Percentiles rank a stretch among this genome's conserved stretches.
phyloP scores from a whole-genome alignment of 176 grass and related monocot species.

The Eragrostis nindensis region DNA sequence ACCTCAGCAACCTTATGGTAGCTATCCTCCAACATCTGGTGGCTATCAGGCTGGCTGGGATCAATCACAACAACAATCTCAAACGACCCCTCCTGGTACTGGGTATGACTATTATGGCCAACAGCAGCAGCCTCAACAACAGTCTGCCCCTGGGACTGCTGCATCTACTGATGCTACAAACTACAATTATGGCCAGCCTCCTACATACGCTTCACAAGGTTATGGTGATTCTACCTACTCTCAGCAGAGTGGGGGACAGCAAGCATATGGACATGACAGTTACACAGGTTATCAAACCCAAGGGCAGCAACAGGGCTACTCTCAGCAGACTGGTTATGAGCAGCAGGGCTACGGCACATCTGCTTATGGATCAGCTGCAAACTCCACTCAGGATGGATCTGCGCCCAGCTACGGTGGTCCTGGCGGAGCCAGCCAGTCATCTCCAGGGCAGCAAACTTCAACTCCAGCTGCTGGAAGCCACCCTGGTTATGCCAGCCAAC shows the following conservation, averaged over 20 bases:
- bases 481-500: conserved; percentile 62
- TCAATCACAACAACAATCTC: conserved; percentile 73
- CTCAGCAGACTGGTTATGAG: conserved; percentile 72
- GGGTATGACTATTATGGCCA: conserved; percentile 97
- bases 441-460: conserved; percentile 68
- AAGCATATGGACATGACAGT: conserved; percentile 54
- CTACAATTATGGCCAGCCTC: conserved; percentile 78
- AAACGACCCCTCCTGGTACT: conserved; percentile 61
- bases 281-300: conserved; percentile 61
- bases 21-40: conserved; percentile 69
- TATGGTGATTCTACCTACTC: conserved; percentile 66
- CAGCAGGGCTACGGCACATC: conserved; percentile 52
- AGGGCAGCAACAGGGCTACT: conserved; percentile 67
- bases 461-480: conserved; percentile 47
- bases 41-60: conserved; percentile 89
- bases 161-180: conserved; percentile 58
- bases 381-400: conserved; percentile 59
- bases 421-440: conserved; percentile 59
- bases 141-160: conserved; percentile 57
- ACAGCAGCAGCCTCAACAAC: conserved; percentile 73
- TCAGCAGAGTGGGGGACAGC: conserved; percentile 53
- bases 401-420: conserved; percentile 58
- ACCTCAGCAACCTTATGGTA: conserved; percentile 69
- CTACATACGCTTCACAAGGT: conserved; percentile 65
- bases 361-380: conserved; percentile 58